Evolutionary conservation across 345 rosid species (phyloP), one percentile per base, ranked within the genome.

Genomic region (Gossypium mustelinum): DNA sequence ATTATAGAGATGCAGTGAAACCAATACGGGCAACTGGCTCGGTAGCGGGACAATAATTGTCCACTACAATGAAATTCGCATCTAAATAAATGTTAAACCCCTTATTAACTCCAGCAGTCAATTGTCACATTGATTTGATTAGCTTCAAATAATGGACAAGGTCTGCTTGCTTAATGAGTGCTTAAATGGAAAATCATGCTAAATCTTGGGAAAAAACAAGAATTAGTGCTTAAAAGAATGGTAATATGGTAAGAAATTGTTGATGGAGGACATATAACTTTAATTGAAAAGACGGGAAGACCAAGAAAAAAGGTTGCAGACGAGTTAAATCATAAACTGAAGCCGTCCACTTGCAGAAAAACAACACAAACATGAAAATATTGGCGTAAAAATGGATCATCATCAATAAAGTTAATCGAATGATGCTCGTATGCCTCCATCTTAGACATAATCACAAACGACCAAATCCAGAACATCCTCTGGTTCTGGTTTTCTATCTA

Each of bases 291-390:
- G 29, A 2, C 5, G 48, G 47, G 9, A 7, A 64, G 11, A 9
- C 41, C 1, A 5, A 9, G 2, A 3, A 25, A 18, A 59, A 58
- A 58, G 3, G 69, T 65, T 65, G 44, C 14, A 51, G 44, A 25
- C 17, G 57, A 71, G 9, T 34, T 34, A 5, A 34, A 34, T 34
- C 41, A 34, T 34, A 5, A 34, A 34, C 7, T 34, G 41, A 34
- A 34, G 41, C 41, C 41, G 7, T 34, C 41, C 41, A 34, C 41
- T 34, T 34, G 41, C 41, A 34, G 41, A 5, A 39, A n/a, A 18
- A 55, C 66, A 29, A 54, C 58, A 71, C 34, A 63, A 54, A 25
- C 51, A 55, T 39, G 52, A 43, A 57, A 72, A 41, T 63, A 41
- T 41, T 34, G 7, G 54, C 51, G 43, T 20, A 43, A 34, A 39